Evolutionary conservation across 495 filamentous ascomycete genomes (phyloP), one percentile per base, ranked within the genome.

Genomic region (Clavariopsis aquatica): DNA sequence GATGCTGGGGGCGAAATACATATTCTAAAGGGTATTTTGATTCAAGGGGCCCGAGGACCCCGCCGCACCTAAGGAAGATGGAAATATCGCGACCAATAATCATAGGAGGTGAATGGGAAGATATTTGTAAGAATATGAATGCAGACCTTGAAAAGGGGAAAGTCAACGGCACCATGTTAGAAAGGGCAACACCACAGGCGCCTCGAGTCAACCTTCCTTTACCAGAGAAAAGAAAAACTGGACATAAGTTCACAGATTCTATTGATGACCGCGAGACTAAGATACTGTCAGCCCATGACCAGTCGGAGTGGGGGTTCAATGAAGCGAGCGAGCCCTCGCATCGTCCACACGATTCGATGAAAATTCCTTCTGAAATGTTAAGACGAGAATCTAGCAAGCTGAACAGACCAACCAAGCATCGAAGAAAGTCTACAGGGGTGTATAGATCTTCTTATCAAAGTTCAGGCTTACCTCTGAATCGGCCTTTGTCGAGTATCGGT

Each of bases 331-430:
- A 57, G 20, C 60, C 63, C 0, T 66, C 68, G 9, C 72, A 74
- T 51, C 69, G 52, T 19, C 74, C 72, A 2, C 66, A 71, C 52
- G 72, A 76, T 43, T 72, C 71, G 49, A 74, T 76, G 65, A 72
- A 68, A 20, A 64, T 76, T n/a, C 72, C 74, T 1, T 65, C 69
- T 12, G 71, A 72, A 51, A 74, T 74, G 28, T 66, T 71, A 34
- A 58, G 72, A 62, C 31, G 55, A 19, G 51, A 68, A 5, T 70
- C 70, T 8, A 66, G 72, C 5, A 58, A 15, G 1, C 70, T 68
- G 19, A 28, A 19, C 27, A 15, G 41, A 20, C 66, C 67, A 0
- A 64, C 46, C 17, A 74, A 73, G 60, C 58, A 59, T 47, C 67
- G 62, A 43, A 43, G 65, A 60, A 20, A 29, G 20, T 56, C 27